phyloP scores from a whole-genome alignment of 306 rosid genomes.

The Elaeagnus macrophylla region DNA sequence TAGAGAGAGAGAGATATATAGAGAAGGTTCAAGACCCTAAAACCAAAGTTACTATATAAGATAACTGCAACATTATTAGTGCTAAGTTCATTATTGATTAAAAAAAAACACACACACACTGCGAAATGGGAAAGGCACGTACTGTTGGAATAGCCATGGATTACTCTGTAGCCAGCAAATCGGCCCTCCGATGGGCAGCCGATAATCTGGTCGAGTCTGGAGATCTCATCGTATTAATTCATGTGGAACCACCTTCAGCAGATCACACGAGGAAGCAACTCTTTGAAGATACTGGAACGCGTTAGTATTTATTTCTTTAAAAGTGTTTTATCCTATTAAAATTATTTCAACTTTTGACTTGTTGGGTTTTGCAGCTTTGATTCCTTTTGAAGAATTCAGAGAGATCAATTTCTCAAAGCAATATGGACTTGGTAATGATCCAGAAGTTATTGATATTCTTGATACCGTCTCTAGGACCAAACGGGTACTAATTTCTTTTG shows the following conservation, averaged over 20 bases:
- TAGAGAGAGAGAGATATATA: no score
- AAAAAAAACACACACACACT: background rate
- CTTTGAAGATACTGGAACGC: slow-evolving; percentile 53
- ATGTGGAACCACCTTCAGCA: slow-evolving; percentile 47
- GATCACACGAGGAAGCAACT: slow-evolving; percentile 56
- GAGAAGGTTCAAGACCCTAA: no score
- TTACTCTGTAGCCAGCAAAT: slow-evolving; percentile 57
- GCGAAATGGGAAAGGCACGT: slow-evolving; percentile 31
- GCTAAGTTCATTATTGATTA: no score
- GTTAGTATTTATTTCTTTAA: slow-evolving; percentile 22
- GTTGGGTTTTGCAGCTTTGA: slow-evolving; percentile 39
- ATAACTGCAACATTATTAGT: no score
- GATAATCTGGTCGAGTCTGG: slow-evolving; percentile 42
- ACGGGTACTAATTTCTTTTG: slow-evolving; percentile 25
- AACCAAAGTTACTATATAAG: no score
- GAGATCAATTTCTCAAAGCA: slow-evolving; percentile 56
- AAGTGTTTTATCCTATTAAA: background rate
- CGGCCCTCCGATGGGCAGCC: slow-evolving; percentile 60
- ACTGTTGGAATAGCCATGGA: slow-evolving; percentile 66
- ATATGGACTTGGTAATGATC: slow-evolving; percentile 60
- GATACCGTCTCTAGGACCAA: slow-evolving; percentile 41
- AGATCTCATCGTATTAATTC: slow-evolving; percentile 54
- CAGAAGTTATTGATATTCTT: slow-evolving; percentile 46
- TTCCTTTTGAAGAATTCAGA: slow-evolving; percentile 64
- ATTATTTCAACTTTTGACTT: background rate